Evolutionary conservation across 805 yeast genomes (phyloP).

Genomic region (Kodamaea nitidulidarum): DNA sequence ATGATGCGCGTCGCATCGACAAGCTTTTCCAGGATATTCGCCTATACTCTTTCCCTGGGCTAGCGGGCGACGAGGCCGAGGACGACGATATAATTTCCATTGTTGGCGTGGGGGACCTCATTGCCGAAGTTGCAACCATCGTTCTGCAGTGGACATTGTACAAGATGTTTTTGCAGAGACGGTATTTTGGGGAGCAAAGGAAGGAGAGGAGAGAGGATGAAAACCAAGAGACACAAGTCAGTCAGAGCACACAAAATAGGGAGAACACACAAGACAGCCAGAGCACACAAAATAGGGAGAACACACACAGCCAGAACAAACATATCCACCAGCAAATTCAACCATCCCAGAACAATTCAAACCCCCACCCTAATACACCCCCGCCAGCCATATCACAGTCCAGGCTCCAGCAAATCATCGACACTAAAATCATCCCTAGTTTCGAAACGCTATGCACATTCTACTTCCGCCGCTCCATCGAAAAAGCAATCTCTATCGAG

Average conservation of each 20-base stretch:
- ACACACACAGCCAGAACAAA: slow-evolving; percentile 46
- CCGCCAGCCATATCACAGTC: slow-evolving; percentile 9
- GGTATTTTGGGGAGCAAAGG: slow-evolving; percentile 43
- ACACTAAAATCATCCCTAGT: slow-evolving; percentile 49
- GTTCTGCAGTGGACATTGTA: slow-evolving; percentile 84
- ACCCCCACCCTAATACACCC: too few relatives aligned
- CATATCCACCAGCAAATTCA: too few relatives aligned
- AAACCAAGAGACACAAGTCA: slow-evolving; percentile 34
- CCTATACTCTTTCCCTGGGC: slow-evolving; percentile 39
- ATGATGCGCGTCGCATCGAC: slow-evolving; percentile 64
- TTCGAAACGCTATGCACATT: slow-evolving; percentile 63
- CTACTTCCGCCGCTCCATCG: slow-evolving; percentile 72
- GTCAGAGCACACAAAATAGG: too few relatives aligned
- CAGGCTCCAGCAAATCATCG: not conserved
- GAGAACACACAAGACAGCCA: slow-evolving; percentile 37
- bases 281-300: slow-evolving; percentile 44
- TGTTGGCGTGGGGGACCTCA: slow-evolving; percentile 61
- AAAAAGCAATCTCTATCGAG: slow-evolving; percentile 76
- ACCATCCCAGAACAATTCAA: too few relatives aligned
- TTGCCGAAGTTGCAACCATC: slow-evolving; percentile 70
- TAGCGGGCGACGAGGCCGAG: slow-evolving; percentile 16
- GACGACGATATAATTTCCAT: slow-evolving; percentile 44
- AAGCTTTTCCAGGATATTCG: slow-evolving; percentile 52
- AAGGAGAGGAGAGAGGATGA: slow-evolving; percentile 22
- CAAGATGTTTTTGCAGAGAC: slow-evolving; percentile 63